phyloP scores from a whole-genome alignment of 257 asterid species.

The Echites panduratus region DNA sequence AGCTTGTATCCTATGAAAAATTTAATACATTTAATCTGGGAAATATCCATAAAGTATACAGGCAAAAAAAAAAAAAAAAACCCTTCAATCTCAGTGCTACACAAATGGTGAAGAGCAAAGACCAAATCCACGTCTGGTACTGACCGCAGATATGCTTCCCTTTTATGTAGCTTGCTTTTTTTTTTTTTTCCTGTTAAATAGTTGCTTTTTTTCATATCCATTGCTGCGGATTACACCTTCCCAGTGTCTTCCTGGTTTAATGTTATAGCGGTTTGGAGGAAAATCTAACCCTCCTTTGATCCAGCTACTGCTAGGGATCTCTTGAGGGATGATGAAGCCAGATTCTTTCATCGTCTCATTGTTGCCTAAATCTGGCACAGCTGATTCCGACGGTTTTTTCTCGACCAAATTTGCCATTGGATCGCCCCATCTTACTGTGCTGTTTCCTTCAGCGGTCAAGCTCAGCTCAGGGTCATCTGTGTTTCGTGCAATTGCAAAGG shows the following conservation, averaged over 20 bases:
- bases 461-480: constrained; percentile 91
- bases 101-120: background rate
- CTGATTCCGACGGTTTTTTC: constrained; percentile 50
- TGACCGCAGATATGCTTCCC: constrained; percentile 79
- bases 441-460: constrained; percentile 89
- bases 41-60: background rate
- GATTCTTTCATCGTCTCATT: constrained; percentile 74
- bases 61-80: background rate
- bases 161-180: constrained; percentile 71
- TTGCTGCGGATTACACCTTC: constrained; percentile 88
- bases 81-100: background rate
- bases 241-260: constrained; percentile 95
- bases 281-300: constrained; percentile 58
- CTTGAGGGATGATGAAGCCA: constrained; percentile 82
- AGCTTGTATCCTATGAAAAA: too few species aligned
- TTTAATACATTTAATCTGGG: too few species aligned
- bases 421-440: constrained; percentile 84
- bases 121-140: constrained; percentile 52
- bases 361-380: constrained; percentile 59
- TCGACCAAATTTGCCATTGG: constrained; percentile 93
- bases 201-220: constrained; percentile 58
- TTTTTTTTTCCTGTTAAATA: constrained; percentile 58
- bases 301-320: constrained; percentile 79
- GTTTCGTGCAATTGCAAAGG: constrained; percentile 72
- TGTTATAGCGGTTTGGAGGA: constrained; percentile 76